Evolutionary conservation across 106 monocot species (phyloP).

Genomic region (Allium sativum): DNA sequence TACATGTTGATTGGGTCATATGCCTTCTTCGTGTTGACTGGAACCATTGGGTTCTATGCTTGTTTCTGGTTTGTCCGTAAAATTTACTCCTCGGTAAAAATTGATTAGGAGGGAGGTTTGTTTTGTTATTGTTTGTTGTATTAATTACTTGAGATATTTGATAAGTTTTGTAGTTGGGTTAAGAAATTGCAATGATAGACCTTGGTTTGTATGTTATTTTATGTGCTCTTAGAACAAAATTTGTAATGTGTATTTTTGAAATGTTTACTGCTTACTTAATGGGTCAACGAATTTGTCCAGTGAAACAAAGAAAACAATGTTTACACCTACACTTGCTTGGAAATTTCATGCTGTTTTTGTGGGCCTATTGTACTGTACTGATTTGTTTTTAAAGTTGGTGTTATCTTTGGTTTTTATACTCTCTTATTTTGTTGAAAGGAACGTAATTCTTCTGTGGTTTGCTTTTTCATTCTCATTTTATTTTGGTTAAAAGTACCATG

Average conservation of each 20-base stretch:
- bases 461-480: too few species aligned
- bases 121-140: not conserved
- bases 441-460: too few species aligned
- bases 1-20: slow-evolving; percentile 57
- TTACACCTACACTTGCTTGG: too few species aligned
- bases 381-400: too few species aligned
- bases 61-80: slow-evolving; percentile 32
- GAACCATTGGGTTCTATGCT: slow-evolving; percentile 24
- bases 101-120: slow-evolving; percentile 3
- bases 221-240: not conserved
- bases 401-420: too few species aligned
- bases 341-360: too few species aligned
- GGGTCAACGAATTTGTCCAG: not conserved
- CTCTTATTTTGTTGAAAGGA: too few species aligned
- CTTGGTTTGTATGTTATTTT: slow-evolving; percentile 4
- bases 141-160: slow-evolving; percentile 3
- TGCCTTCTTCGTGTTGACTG: slow-evolving; percentile 32
- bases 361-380: too few species aligned
- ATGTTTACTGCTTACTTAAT: not conserved
- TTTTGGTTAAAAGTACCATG: too few species aligned
- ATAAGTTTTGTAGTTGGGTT: slow-evolving; percentile 2
- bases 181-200: not conserved
- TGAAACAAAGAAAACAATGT: too few species aligned
- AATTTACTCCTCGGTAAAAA: slow-evolving; percentile 30
- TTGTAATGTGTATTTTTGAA: not conserved